phyloP scores from a whole-genome alignment of 2,329 filamentous ascomycete species.

The Fusarium longipes region DNA sequence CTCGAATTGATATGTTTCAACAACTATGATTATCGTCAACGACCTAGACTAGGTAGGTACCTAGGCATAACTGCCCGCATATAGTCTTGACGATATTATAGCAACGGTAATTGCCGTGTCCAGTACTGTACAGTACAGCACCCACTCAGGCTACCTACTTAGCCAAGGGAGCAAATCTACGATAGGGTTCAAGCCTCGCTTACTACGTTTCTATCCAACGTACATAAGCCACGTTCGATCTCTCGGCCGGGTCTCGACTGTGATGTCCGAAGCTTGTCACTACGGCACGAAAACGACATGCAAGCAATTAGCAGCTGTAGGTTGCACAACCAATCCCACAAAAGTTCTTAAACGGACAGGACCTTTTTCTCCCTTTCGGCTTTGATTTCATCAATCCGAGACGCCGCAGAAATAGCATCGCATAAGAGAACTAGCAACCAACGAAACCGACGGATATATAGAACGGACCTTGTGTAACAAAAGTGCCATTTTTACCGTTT shows the following conservation, averaged over 20 bases:
- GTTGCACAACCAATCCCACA: constrained; percentile 8
- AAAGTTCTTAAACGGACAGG: constrained; percentile 15
- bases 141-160: no score
- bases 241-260: constrained; percentile 39
- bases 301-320: constrained; percentile 6
- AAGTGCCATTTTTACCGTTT: constrained; percentile 22
- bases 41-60: no score
- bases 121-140: background rate
- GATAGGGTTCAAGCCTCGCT: constrained; percentile 30
- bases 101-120: constrained; percentile 13
- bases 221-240: constrained; percentile 34
- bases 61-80: background rate
- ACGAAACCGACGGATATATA: constrained; percentile 1
- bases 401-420: constrained; percentile 4
- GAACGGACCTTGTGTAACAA: constrained; percentile 21
- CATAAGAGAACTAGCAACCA: constrained; percentile 3
- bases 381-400: constrained; percentile 20
- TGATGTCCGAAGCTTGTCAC: constrained; percentile 23
- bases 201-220: constrained; percentile 8
- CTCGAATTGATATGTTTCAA: constrained; percentile 13
- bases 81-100: background rate
- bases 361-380: background rate
- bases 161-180: constrained; percentile 14
- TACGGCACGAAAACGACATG: constrained; percentile 12
- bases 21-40: constrained; percentile 1